Evolutionary conservation across 345 rosid genomes (phyloP), one percentile per base, ranked within the genome.

Genomic region (Linum usitatissimum): DNA sequence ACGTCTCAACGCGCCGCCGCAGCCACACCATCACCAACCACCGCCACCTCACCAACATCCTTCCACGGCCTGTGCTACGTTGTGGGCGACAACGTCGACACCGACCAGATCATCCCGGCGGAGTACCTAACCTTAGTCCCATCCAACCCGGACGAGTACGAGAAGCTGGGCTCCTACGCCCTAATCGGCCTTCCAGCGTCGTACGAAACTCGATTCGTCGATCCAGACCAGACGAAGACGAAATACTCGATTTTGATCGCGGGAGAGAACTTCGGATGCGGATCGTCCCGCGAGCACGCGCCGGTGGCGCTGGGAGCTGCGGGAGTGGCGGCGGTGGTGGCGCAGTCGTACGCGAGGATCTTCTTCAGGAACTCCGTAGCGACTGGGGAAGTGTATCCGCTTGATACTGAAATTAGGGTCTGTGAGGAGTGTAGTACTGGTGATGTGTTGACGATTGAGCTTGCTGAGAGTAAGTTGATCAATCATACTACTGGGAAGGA

Each of bases 271-370:
- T 91, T 91, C 39, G 96, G 98, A 14, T 91, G 98, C 55, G 98
- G 96, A 0, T 91, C 98, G 3, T 91, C 98, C 0, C 80, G 98
- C 20, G 98, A 91, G 76, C 98, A 88, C 69, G 98, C 96, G 4
- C 98, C 98, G 13, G 96, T 91, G 36, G 90, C 96, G 12, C 71
- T 91, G 0, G 98, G 98, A 0, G 98, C 98, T 4, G 92, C 98
- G 3, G 98, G 98, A 40, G 88, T 79, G 7, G 75, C 74, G 54
- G 93, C 87, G 2, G 89, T 88, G 62, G 87, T 88, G 19, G 95
- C 96, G 30, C 88, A 88, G 38, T 85, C 95, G 2, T 91, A 82
- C 57, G 98, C 98, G 1, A 78, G 98, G 64, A 91, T 91, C 39
- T 91, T 91, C 62, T 91, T 91, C 71, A 71, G 98, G 75, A 91